Evolutionary conservation across 2,329 filamentous ascomycete species (phyloP), one percentile per base, ranked within the genome.

Genomic region (Celoporthe dispersa): DNA sequence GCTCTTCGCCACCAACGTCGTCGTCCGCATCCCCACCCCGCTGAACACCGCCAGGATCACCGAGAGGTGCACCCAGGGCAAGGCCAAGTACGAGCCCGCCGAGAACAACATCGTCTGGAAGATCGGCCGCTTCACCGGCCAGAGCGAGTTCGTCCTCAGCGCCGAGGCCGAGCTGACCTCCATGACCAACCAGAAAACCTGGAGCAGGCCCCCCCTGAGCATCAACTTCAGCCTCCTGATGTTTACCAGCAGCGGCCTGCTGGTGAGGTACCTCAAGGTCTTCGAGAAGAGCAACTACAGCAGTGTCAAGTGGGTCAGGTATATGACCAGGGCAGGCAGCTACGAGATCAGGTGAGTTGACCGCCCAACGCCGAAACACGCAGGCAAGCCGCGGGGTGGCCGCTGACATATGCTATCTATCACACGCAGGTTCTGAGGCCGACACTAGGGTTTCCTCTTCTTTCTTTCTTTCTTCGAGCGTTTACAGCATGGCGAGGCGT

Each of bases 261-360:
- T 99, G 73, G 96, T 99, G 69, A 86, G 97, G 64, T 99, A 99
- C 80, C 83, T 99, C 70, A 99, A 99, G 83, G 96, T 99, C 1
- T 99, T 99, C 83, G 96, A 99, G 84, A 99, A 99, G 90, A 96
- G 89, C 81, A 98, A 98, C 81, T 99, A 99, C 80, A 97, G 93
- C 73, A 97, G 94, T 78, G 96, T 99, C 64, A 99, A 99, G 82
- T 99, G 96, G 96, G 96, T 99, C 76, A 86, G 96, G 76, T 99
- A 99, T 81, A 98, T 99, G 96, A 99, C 96, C 25, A 90, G 95
- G 74, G 96, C 95, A 22, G 96, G 96, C 37, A 98, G 94, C 81
- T 99, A 99, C 81, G 96, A 99, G 83, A 97, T 99, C 79, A 87
- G 94, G 91, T 97, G 74, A 76, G 82, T 72, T 16, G 9, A 25